These are phyloP conservation scores for Candida stauntonica DNA, from an alignment of 805 yeast species.

Conservation along the genomic window DNA sequence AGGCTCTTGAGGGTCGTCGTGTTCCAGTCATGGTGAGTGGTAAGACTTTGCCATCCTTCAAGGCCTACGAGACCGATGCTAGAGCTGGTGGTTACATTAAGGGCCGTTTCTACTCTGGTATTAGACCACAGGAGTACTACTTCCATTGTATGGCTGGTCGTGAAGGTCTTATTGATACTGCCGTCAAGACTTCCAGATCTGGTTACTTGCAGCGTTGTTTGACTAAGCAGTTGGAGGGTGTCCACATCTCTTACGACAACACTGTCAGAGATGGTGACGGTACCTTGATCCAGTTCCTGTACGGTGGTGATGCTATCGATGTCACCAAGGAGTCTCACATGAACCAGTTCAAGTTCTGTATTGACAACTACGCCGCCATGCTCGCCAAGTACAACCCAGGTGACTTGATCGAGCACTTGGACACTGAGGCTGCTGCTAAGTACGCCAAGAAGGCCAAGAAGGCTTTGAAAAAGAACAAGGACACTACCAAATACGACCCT, in stretches of 20 bases:
- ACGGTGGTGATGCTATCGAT: constrained; percentile 97
- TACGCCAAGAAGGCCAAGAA: constrained; percentile 83
- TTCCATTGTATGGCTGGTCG: constrained; percentile 99
- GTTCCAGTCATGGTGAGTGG: constrained; percentile 99
- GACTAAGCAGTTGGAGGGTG: constrained; percentile 97
- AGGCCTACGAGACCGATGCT: constrained; percentile 94
- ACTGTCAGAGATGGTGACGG: constrained; percentile 96
- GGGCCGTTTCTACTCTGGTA: constrained; percentile 96
- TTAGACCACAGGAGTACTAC: constrained; percentile 96
- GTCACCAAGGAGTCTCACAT: constrained; percentile 92
- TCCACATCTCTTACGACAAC: constrained; percentile 89
- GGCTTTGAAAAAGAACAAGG: constrained; percentile 57
- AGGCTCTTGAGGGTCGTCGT: constrained; percentile 98
- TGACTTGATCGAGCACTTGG: constrained; percentile 63
- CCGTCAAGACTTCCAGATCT: constrained; percentile 96
- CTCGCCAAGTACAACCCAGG: constrained; percentile 84
- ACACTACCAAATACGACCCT: constrained; percentile 79
- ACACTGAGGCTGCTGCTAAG: constrained; percentile 74
- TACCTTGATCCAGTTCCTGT: constrained; percentile 85
- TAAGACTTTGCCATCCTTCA: constrained; percentile 93
- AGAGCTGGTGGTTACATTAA: constrained; percentile 98
- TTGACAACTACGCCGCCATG: constrained; percentile 83
- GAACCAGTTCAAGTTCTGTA: constrained; percentile 90
- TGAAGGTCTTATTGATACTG: constrained; percentile 99
- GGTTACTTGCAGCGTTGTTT: constrained; percentile 98